Conservation (phyloP, 208 protist species). For the Leishmania turanica region DNA sequence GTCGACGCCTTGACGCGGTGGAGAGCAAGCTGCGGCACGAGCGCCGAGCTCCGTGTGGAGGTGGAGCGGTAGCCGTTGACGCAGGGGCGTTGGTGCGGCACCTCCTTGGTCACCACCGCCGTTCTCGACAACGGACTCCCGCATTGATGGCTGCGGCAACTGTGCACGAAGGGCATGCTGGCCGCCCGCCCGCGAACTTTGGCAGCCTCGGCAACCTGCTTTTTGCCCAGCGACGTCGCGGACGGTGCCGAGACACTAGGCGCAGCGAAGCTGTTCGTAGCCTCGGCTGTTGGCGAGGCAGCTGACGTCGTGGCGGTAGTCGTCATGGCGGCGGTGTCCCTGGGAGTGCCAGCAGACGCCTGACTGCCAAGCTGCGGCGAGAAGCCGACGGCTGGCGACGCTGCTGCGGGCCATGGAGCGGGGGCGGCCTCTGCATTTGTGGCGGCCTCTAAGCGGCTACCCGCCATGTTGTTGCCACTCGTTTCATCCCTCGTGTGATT, state of each 20-base stretch:
- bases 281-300: background rate
- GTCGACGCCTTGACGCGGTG: background rate
- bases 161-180: background rate
- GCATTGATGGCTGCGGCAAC: background rate
- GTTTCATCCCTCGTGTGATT: background rate
- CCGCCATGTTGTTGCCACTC: background rate
- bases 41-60: background rate
- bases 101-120: slow-evolving; percentile 3
- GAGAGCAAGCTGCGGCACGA: slow-evolving; percentile 16
- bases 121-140: background rate
- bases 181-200: background rate
- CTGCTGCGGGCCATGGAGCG: background rate
- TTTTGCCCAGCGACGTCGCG: background rate
- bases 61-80: slow-evolving; percentile 4
- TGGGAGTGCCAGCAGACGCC: background rate
- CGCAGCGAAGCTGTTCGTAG: background rate
- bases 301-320: background rate
- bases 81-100: background rate
- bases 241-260: background rate
- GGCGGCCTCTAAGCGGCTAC: background rate
- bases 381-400: background rate
- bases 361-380: background rate
- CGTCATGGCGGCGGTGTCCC: background rate
- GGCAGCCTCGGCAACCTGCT: background rate
- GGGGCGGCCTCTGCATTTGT: no score